Evolutionary conservation across 768 basidiomycete genomes (phyloP).

Genomic region (Podaxis sp.): DNA sequence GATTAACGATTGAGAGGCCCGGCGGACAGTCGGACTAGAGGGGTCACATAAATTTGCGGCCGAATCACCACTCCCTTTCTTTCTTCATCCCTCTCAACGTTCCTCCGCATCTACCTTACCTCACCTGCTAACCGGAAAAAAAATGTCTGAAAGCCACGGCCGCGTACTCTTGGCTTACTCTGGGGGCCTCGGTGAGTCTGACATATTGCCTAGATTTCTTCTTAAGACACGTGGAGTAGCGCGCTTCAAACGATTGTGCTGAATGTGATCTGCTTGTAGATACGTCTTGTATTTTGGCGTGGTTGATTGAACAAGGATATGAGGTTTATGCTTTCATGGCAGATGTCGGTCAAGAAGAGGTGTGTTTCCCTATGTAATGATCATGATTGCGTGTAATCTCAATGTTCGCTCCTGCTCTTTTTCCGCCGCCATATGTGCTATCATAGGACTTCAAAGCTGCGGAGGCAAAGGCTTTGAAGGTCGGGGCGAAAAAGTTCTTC

Average conservation of each 20-base stretch:
- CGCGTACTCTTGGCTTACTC: constrained; percentile 98
- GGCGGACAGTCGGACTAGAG: not conserved
- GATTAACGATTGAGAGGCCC: not conserved
- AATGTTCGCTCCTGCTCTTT: constrained; percentile 2
- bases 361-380: constrained; percentile 18
- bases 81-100: not conserved
- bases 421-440: not conserved
- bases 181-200: constrained; percentile 83
- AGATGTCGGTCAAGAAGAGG: constrained; percentile 91
- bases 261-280: constrained; percentile 42
- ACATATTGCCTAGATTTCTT: not conserved
- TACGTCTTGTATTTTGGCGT: constrained; percentile 98
- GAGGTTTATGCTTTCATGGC: constrained; percentile 98
- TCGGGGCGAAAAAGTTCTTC: constrained; percentile 97
- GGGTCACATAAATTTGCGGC: not conserved
- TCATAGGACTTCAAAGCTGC: constrained; percentile 90
- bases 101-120: not conserved
- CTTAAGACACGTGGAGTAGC: not conserved
- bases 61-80: not conserved
- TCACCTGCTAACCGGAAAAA: constrained; percentile 10
- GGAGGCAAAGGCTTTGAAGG: constrained; percentile 79
- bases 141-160: constrained; percentile 55
- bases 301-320: constrained; percentile 98
- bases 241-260: not conserved
- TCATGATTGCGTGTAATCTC: not conserved